Base-by-base conservation (phyloP, 768 basidiomycete genomes). In the Candolleomyces aberdarensis region DNA sequence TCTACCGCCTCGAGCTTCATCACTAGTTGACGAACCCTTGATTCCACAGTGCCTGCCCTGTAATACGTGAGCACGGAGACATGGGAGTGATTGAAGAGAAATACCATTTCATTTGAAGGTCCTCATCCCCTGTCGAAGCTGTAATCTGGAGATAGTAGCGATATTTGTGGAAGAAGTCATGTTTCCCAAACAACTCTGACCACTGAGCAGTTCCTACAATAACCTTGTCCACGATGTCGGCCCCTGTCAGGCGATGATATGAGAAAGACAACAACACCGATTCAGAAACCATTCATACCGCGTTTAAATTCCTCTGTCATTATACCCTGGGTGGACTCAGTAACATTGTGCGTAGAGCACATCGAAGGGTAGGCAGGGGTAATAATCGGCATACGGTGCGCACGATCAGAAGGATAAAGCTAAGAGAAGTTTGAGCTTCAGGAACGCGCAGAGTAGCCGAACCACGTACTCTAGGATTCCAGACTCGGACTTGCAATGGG, bases 341-440 rank as follows among this genome's bases (percentile, higher is more conserved):
- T 95, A 62, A 98, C 96, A 68, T 98, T 99, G 77, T 99, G 97
- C 17, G 97, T 99, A 26, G 96, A 86, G 73, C 96, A 98, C 96
- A 99, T 99, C 6, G 96, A 89, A 50, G 97, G 97, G 75, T 98
- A 99, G 11, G 97, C 96, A 3, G 97, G 97, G 1, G 97, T 99
- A 67, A 99, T 98, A 69, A 99, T 98, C 13, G 97, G 97, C 97
- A 98, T 98, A 65, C 94, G 85, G 75, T 99, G 97, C n/a, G 92
- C 84, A 60, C 92, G 83, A 73, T 98, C 95, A 62, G 85, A 85
- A 5, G 94, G 94, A 72, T 96, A 98, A 58, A 97, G 73, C 91
- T 96, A 43, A n/a, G 54, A 41, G 15, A 10, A 50, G 36, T 49
- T 59, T 67, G 43, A 59, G 49, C 5, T 49, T 56, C 31, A 32